Evolutionary conservation across 2,329 filamentous ascomycete species (phyloP).

Genomic region (Hortaea werneckii): DNA sequence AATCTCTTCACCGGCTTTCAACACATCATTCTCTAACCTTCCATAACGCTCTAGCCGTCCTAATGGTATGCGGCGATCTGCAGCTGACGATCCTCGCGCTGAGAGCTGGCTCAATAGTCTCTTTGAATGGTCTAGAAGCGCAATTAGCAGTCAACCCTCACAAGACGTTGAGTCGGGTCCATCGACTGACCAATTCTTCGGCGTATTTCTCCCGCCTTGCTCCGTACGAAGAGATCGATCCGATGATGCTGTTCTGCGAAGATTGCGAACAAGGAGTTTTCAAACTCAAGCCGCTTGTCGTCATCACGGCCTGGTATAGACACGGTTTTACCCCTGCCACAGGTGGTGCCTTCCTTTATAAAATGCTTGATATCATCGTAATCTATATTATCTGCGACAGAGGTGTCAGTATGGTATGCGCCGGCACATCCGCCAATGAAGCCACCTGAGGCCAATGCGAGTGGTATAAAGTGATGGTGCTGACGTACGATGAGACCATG

Average conservation of each 20-base stretch:
- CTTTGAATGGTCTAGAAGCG: constrained; percentile 16
- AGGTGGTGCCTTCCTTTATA: constrained; percentile 70
- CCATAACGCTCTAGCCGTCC: constrained; percentile 41
- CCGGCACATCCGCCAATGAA: neutral
- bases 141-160: neutral
- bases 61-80: constrained; percentile 29
- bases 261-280: constrained; percentile 60
- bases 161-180: neutral
- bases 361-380: constrained; percentile 79
- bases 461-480: neutral
- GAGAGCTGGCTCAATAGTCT: constrained; percentile 19
- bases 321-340: constrained; percentile 58
- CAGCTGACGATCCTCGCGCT: constrained; percentile 7
- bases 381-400: constrained; percentile 63
- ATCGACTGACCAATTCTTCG: constrained; percentile 54
- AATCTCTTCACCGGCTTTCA: constrained; percentile 60
- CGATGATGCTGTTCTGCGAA: constrained; percentile 67
- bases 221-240: constrained; percentile 66
- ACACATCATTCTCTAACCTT: constrained; percentile 40
- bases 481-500: constrained; percentile 64
- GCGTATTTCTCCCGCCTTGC: constrained; percentile 69
- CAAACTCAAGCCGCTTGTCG: constrained; percentile 39
- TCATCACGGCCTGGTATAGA: constrained; percentile 59
- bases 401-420: constrained; percentile 2
- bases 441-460: neutral